These are phyloP conservation scores for Aspergillus thermomutatus DNA, from an alignment of 2,329 filamentous ascomycete genomes.

Conservation along the genomic window DNA sequence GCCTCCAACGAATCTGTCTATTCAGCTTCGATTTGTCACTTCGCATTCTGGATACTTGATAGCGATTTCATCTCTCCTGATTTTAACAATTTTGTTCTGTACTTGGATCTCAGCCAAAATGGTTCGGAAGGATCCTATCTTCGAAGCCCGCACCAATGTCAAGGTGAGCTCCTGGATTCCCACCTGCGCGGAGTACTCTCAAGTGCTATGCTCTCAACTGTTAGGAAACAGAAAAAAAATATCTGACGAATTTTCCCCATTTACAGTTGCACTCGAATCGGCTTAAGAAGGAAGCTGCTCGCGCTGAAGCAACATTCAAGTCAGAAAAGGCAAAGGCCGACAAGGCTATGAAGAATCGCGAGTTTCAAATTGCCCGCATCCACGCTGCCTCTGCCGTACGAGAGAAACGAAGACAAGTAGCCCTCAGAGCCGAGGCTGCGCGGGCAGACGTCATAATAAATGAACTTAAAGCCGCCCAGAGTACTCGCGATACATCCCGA, in stretches of 20 bases:
- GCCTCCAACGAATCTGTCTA: not conserved
- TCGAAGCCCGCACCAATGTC: conserved; percentile 42
- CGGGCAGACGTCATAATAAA: conserved; percentile 50
- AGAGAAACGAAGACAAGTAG: conserved; percentile 46
- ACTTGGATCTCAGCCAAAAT: conserved; percentile 21
- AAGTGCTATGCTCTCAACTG: not conserved
- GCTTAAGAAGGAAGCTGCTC: conserved; percentile 46
- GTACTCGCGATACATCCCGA: conserved; percentile 45
- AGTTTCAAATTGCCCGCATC: conserved; percentile 49
- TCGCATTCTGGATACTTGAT: not conserved
- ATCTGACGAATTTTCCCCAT: not conserved
- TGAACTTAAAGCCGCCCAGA: conserved; percentile 47
- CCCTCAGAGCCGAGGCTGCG: conserved; percentile 44
- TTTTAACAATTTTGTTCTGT: not conserved
- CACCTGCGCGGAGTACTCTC: not conserved
- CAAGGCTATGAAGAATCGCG: conserved; percentile 46
- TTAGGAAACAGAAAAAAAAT: not conserved
- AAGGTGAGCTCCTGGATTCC: conserved; percentile 25
- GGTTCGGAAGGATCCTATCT: conserved; percentile 41
- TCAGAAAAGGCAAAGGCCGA: conserved; percentile 48
- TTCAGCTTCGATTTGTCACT: not conserved
- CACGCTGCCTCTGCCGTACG: conserved; percentile 46
- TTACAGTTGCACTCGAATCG: conserved; percentile 46
- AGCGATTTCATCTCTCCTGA: not conserved
- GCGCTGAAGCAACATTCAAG: conserved; percentile 45